Percentiles rank a stretch among this genome's conserved stretches.
Evolutionary conservation across 345 rosid species (phyloP).

Genomic region (Firmiana major): DNA sequence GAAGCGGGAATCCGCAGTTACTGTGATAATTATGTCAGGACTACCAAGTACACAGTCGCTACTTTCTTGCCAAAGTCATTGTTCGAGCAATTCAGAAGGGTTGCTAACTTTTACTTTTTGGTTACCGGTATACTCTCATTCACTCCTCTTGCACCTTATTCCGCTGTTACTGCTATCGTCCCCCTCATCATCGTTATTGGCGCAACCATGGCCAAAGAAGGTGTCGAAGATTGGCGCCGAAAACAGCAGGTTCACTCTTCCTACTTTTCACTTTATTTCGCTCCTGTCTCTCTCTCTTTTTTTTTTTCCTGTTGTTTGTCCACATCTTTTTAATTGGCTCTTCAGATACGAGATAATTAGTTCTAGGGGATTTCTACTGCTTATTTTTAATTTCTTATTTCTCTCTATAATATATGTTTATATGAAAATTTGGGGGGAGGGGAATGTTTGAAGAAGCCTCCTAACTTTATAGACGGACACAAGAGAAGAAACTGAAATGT

Average conservation of each 20-base stretch:
- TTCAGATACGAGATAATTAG: not conserved
- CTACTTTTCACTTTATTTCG: not conserved
- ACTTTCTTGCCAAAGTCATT: constrained; percentile 80
- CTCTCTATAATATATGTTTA: not conserved
- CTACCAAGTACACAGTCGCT: constrained; percentile 74
- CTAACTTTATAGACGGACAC: not conserved
- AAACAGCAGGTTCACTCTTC: constrained; percentile 52
- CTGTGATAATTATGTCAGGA: constrained; percentile 61
- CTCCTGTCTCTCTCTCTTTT: not conserved
- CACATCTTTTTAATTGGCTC: not conserved
- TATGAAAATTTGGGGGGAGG: not conserved
- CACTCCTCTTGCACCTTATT: constrained; percentile 77
- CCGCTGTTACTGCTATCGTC: constrained; percentile 67
- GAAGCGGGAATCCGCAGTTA: constrained; percentile 50
- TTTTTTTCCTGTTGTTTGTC: not conserved
- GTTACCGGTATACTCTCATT: constrained; percentile 69
- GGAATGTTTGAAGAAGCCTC: not conserved
- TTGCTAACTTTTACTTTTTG: constrained; percentile 86
- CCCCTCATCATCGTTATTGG: constrained; percentile 80
- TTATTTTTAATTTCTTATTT: not conserved
- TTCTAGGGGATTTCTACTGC: not conserved
- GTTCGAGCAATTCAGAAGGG: constrained; percentile 95
- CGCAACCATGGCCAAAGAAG: constrained; percentile 88
- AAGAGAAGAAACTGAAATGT: not conserved
- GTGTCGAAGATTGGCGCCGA: constrained; percentile 79